Percentiles rank a stretch among this genome's conserved stretches.
Evolutionary conservation across 805 yeast species (phyloP).

Genomic region (Kuraishia piskuri): DNA sequence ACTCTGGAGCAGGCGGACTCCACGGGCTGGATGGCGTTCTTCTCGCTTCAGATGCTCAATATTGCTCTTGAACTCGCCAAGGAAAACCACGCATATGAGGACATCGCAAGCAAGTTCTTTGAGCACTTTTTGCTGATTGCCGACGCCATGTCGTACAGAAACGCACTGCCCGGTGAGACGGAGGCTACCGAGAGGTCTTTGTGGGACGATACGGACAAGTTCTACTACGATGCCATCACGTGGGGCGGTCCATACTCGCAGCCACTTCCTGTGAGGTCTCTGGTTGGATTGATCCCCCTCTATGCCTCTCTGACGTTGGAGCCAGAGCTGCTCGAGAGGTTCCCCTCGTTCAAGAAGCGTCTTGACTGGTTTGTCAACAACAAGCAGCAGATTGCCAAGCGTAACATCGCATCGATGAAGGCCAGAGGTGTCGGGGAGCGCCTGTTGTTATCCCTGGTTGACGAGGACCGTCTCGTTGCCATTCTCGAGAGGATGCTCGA

Average conservation of each 20-base stretch:
- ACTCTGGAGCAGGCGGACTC: constrained; percentile 88
- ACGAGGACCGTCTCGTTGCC: constrained; percentile 67
- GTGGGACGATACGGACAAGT: constrained; percentile 87
- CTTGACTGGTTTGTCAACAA: constrained; percentile 78
- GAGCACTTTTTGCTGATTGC: constrained; percentile 89
- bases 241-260: constrained; percentile 65
- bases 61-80: constrained; percentile 87
- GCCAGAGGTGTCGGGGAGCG: constrained; percentile 77
- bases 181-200: constrained; percentile 49
- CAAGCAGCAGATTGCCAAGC: constrained; percentile 56
- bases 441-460: constrained; percentile 68
- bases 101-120: constrained; percentile 88
- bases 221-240: constrained; percentile 83
- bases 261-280: constrained; percentile 75
- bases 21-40: constrained; percentile 97
- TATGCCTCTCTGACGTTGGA: constrained; percentile 86
- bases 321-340: constrained; percentile 67
- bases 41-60: constrained; percentile 81
- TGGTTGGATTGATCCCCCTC: constrained; percentile 86
- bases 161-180: constrained; percentile 27
- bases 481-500: constrained; percentile 77
- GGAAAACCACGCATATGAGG: constrained; percentile 79
- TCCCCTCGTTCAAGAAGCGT: constrained; percentile 77
- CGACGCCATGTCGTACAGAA: constrained; percentile 80
- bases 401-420: constrained; percentile 82